Evolutionary conservation across 352 stramenopile species (phyloP).

Genomic region (Phytopythium chamaehyphon): DNA sequence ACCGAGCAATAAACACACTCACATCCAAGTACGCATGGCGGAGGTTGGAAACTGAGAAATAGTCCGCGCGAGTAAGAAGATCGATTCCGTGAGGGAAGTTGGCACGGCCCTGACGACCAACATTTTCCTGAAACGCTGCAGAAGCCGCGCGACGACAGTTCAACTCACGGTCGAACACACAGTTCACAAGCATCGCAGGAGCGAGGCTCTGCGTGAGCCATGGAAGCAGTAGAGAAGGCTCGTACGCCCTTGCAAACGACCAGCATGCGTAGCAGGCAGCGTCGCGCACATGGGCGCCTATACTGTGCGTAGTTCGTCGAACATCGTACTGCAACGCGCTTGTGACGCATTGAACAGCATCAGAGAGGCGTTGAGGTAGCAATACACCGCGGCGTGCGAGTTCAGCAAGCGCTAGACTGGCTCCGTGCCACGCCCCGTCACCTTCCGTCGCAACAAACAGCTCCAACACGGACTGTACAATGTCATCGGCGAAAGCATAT

Average conservation of each 20-base stretch:
- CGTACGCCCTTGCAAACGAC: conserved; percentile 96
- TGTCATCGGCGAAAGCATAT: conserved; percentile 94
- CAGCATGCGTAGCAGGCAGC: conserved; percentile 98
- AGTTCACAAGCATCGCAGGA: conserved; percentile 91
- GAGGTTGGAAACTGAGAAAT: conserved; percentile 94
- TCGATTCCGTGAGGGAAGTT: conserved; percentile 98
- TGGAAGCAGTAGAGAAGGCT: conserved; percentile 86
- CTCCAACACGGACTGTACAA: conserved; percentile 94
- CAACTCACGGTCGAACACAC: conserved; percentile 97
- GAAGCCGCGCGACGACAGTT: conserved; percentile 97
- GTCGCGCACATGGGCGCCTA: conserved; percentile 97
- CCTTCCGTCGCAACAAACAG: conserved; percentile 91
- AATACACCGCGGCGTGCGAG: conserved; percentile 94
- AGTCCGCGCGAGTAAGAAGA: conserved; percentile 96
- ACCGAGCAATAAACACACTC: conserved; percentile 89
- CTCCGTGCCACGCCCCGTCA: conserved; percentile 96
- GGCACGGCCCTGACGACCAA: conserved; percentile 82
- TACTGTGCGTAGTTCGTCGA: conserved; percentile 90
- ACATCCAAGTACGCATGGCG: conserved; percentile 93
- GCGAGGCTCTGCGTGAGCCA: conserved; percentile 88
- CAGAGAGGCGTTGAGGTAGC: conserved; percentile 88
- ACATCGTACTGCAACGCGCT: conserved; percentile 95
- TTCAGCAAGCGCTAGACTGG: conserved; percentile 96
- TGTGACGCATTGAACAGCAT: conserved; percentile 92
- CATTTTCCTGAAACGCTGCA: conserved; percentile 96